Base-by-base conservation (phyloP, 345 rosid genomes). In the Lepidium sativum region DNA sequence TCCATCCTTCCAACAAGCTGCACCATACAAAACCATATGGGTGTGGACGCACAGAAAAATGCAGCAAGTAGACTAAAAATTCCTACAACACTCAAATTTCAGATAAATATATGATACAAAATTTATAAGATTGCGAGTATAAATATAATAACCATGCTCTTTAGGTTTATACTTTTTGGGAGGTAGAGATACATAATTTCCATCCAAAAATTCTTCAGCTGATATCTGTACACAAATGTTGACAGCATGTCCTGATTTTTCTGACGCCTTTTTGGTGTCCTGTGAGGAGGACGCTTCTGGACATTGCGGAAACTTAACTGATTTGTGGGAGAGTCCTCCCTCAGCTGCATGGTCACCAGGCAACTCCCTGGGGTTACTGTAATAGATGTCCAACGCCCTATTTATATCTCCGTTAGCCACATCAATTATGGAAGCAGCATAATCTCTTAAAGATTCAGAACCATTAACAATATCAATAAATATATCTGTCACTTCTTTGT, bases 1-100 rank as follows among this genome's bases (percentile, higher is more conserved):
- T 73, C 96, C 95, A 69, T 32, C 35, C 57, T 53, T 85, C 98
- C 96, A 91, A 78, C 92, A 91, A 47, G 96, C 96, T 91, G 81
- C 78, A 77, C 14, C 20, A 14, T 38, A 45, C 14, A 70, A 33
- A 62, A 70, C 16, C 48, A 39, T 40, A 59, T 23, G 6, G 23
- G 71, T 5, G 31, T 40, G 8, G 58, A 17, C 1, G 40, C 60
- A 64, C 39, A 35, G 8, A 68, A 59, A 45, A 5, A 55, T 53
- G 12, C 12, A 38, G 35, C 50, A 40, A 8, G 11, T 54, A 44
- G 21, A 42, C 8, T 40, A 11, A 31, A 16, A 20, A 31, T 6
- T 11, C 38, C 27, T 52, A 61, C 12, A n/a, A 40, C 34, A 18
- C 42, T 18, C 31, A 32, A 40, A 17, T 10, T 5, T 40, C 17